A percentile compares a stretch with the other conserved stretches of the same genome.
phyloP scores from a whole-genome alignment of 2,329 filamentous ascomycete species.

The Phaeosphaeria sp. region DNA sequence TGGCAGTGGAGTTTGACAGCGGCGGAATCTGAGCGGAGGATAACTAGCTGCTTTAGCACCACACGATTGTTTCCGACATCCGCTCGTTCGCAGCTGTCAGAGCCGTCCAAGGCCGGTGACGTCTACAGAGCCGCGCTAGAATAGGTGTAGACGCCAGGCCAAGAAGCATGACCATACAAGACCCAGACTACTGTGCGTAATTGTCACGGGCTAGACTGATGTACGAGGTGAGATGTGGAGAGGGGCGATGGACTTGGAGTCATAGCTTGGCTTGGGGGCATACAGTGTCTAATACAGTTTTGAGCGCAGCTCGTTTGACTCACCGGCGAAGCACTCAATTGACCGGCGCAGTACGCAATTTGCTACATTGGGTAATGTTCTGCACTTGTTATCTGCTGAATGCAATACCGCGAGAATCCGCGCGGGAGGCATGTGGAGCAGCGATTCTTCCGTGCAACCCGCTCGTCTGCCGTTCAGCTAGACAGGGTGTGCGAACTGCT shows the following conservation, averaged over 20 bases:
- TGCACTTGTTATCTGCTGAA: not conserved
- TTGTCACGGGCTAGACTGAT: slow-evolving; percentile 5
- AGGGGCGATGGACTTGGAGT: slow-evolving; percentile 25
- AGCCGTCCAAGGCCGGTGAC: slow-evolving; percentile 20
- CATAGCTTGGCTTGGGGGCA: slow-evolving; percentile 18
- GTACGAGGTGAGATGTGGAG: slow-evolving; percentile 24
- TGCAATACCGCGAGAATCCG: not conserved
- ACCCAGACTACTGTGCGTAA: slow-evolving; percentile 18
- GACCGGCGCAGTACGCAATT: not conserved
- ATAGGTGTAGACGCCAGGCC: slow-evolving; percentile 16
- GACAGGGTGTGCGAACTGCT: slow-evolving; percentile 34
- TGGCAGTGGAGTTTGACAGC: not conserved
- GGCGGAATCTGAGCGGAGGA: not conserved
- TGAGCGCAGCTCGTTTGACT: slow-evolving; percentile 14
- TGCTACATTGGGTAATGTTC: not conserved
- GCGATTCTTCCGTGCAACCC: not conserved
- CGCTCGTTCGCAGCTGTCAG: slow-evolving; percentile 25
- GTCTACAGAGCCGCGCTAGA: slow-evolving; percentile 38
- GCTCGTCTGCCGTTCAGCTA: slow-evolving; percentile 23
- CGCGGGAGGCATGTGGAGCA: not conserved
- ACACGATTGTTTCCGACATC: slow-evolving; percentile 16
- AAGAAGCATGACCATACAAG: slow-evolving; percentile 21
- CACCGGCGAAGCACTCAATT: slow-evolving; percentile 11
- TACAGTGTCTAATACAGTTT: slow-evolving; percentile 7
- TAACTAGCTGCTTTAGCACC: slow-evolving; percentile 22